Conservation (phyloP, 805 yeast species). For the Candida quercuum region DNA sequence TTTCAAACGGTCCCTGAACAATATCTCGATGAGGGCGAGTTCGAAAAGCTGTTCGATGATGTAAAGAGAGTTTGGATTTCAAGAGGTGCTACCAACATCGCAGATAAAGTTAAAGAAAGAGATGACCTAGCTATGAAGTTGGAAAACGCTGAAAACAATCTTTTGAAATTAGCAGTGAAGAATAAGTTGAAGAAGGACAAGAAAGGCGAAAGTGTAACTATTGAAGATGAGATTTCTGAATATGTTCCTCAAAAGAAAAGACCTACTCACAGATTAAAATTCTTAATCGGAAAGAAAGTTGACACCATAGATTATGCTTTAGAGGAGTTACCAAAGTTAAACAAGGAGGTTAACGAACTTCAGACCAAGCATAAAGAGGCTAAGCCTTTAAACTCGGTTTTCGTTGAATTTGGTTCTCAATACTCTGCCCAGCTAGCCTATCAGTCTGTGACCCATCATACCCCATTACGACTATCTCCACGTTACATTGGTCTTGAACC, state of each 20-base stretch:
- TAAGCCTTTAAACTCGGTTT: slow-evolving; percentile 71
- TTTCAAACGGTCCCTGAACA: slow-evolving; percentile 81
- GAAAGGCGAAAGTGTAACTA: slow-evolving; percentile 46
- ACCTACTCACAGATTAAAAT: slow-evolving; percentile 47
- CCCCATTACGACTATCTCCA: slow-evolving; percentile 59
- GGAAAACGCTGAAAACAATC: slow-evolving; percentile 59
- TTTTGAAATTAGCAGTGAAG: slow-evolving; percentile 60
- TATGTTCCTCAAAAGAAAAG: slow-evolving; percentile 64
- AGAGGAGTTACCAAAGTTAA: slow-evolving; percentile 51
- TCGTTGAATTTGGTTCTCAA: slow-evolving; percentile 75
- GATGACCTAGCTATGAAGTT: slow-evolving; percentile 51
- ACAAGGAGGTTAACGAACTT: slow-evolving; percentile 48
- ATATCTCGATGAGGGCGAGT: slow-evolving; percentile 64
- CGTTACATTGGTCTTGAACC: slow-evolving; percentile 61
- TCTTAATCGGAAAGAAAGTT: slow-evolving; percentile 48
- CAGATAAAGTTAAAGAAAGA: slow-evolving; percentile 52
- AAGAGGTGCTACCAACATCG: slow-evolving; percentile 53
- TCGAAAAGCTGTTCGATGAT: slow-evolving; percentile 73
- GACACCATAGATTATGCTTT: slow-evolving; percentile 57
- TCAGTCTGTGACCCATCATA: slow-evolving; percentile 59
- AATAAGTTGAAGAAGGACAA: slow-evolving; percentile 59
- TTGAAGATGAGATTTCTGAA: slow-evolving; percentile 41
- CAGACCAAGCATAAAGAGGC: slow-evolving; percentile 44
- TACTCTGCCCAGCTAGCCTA: slow-evolving; percentile 69
- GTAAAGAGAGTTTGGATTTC: slow-evolving; percentile 80